Base-by-base conservation (phyloP, 2,329 filamentous ascomycete genomes). In the Scleromitrula shiraiana region DNA sequence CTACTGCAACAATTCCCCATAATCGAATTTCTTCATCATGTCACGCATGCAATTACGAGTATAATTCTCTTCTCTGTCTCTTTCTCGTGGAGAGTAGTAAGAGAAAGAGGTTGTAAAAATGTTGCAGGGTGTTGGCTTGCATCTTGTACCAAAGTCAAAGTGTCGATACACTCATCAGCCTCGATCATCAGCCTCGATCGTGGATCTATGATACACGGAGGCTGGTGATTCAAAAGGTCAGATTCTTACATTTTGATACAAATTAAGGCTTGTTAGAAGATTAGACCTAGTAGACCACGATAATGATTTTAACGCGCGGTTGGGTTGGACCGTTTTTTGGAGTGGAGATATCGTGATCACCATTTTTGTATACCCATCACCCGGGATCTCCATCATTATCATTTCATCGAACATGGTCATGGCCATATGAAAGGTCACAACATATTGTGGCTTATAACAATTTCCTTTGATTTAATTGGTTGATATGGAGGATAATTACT, bases 1-100 rank as follows among this genome's bases (percentile, higher is more conserved):
- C 44, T 47, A 14, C 36, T 46, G 22, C 27, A 41, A 47, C 44
- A 41, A 41, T 41, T 47, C 27, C 36, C 36, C 44, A 46, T 46
- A 10, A 20, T 46, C 30, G 15, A 41, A 10, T 46, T 19, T 46
- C 44, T 35, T 41, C 44, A 46, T 46, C 15, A 26, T 46, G 36
- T 19, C 5, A 37, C 20, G 17, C n/a, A 41, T 19, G 7, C 7
- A 20, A 26, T 10, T 24, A n/a, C 8, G 12, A 14, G 7, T 20
- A 12, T 19, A 33, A 15, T 14, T 19, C n/a, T 22, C 40, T 39
- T 26, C n/a, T n/a, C 20, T 17, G 15, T 14, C 26, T 19, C 26
- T 46, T 39, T 26, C n/a, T n/a, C 20, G 26, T 38, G 27, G 12
- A 19, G 24, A 12, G 27, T 15, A 15, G 32, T 14, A 23, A 14